phyloP scores from a whole-genome alignment of 768 basidiomycete genomes.

The Cubamyces lactineus region DNA sequence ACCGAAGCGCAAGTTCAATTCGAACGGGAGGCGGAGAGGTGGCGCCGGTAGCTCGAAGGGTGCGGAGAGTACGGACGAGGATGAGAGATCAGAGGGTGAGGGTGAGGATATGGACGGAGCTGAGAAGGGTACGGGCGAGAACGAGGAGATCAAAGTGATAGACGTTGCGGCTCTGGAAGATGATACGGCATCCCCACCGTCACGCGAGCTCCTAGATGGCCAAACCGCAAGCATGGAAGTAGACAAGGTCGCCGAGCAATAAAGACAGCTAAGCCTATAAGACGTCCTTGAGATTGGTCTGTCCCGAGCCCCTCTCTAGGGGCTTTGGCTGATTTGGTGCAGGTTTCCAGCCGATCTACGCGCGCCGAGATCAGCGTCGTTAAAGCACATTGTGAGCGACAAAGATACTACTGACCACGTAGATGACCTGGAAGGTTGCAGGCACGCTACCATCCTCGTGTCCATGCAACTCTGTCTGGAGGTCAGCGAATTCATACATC shows the following conservation, averaged over 20 bases:
- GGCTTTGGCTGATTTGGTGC: slow-evolving; percentile 67
- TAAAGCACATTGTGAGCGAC: not conserved
- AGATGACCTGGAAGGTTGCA: slow-evolving; percentile 96
- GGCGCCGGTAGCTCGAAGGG: slow-evolving; percentile 21
- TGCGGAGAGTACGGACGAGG: slow-evolving; percentile 23
- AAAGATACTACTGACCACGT: slow-evolving; percentile 65
- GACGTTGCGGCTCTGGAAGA: slow-evolving; percentile 21
- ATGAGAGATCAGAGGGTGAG: slow-evolving; percentile 26
- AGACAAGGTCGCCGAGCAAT: not conserved
- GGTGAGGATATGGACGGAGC: slow-evolving; percentile 26
- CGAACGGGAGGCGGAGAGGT: slow-evolving; percentile 40
- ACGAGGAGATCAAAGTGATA: slow-evolving; percentile 20
- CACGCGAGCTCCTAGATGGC: not conserved
- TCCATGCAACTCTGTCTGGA: slow-evolving; percentile 75
- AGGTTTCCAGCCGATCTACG: slow-evolving; percentile 85
- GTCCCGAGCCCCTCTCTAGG: slow-evolving; percentile 61
- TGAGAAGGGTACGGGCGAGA: slow-evolving; percentile 16
- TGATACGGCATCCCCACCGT: not conserved
- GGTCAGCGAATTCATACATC: not conserved
- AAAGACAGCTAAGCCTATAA: slow-evolving; percentile 38
- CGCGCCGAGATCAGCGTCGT: not conserved
- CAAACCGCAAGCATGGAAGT: not conserved
- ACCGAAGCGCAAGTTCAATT: slow-evolving; percentile 86
- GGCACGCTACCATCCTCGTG: slow-evolving; percentile 82
- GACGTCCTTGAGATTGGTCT: slow-evolving; percentile 64